These are phyloP conservation scores for Apiotrichum laibachii DNA, from an alignment of 1,284 basidiomycete species.

Conservation along the genomic window DNA sequence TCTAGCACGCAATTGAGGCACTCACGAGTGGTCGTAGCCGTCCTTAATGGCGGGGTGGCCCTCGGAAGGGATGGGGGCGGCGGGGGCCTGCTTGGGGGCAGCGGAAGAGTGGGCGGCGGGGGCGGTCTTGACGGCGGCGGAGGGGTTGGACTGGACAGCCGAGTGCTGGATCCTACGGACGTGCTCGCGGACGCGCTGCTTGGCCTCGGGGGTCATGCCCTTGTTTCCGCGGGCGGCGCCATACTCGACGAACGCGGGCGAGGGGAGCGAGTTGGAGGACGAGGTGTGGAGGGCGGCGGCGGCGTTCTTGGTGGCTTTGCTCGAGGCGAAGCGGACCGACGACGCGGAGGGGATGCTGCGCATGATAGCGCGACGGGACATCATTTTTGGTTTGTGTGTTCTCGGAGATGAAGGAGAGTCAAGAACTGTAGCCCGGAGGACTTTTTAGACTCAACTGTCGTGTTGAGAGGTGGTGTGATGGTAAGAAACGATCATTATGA, in stretches of 20 bases:
- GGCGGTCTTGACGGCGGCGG: constrained; percentile 55
- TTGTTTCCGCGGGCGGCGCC: constrained; percentile 22
- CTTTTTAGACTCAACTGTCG: background rate
- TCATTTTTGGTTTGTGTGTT: constrained; percentile 7
- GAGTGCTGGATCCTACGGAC: constrained; percentile 66
- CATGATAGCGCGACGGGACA: constrained; percentile 17
- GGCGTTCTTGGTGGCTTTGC: constrained; percentile 3
- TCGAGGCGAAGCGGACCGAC: constrained; percentile 29
- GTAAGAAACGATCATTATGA: background rate
- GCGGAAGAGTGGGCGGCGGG: constrained; percentile 48
- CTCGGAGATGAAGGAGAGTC: background rate
- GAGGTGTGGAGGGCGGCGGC: constrained; percentile 30
- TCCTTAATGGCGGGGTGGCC: constrained; percentile 22
- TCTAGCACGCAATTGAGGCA: background rate
- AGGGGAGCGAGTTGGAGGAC: constrained; percentile 23
- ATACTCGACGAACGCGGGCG: constrained; percentile 21
- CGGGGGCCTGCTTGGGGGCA: constrained; percentile 36
- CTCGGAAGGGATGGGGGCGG: constrained; percentile 21
- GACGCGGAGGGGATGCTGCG: constrained; percentile 9
- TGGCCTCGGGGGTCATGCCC: constrained; percentile 50
- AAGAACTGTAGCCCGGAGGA: background rate
- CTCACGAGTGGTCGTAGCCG: constrained; percentile 44
- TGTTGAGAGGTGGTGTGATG: background rate
- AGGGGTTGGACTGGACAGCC: constrained; percentile 58
- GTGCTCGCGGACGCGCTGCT: constrained; percentile 65